Percentiles rank a stretch among this genome's conserved stretches.
Evolutionary conservation across 2,329 filamentous ascomycete genomes (phyloP).

Genomic region (Claviceps maximensis): DNA sequence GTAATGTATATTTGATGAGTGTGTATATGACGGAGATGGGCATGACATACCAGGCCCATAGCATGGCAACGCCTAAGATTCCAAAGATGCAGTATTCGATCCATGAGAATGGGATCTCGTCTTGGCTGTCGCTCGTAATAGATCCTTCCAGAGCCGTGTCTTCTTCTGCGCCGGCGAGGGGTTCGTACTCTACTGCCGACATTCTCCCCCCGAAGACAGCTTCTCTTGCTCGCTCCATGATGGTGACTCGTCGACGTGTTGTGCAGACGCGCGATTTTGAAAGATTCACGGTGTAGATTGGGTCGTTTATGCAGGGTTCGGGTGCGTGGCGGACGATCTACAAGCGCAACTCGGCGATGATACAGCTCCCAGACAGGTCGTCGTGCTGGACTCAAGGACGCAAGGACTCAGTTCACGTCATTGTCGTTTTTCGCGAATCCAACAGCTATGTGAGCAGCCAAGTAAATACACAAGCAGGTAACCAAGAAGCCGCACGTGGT

Average conservation of each 20-base stretch:
- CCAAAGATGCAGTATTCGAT: conserved; percentile 76
- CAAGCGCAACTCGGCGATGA: not conserved
- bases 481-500: too few relatives aligned
- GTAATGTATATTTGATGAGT: too few relatives aligned
- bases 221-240: conserved; percentile 17
- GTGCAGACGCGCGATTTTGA: not conserved
- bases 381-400: not conserved
- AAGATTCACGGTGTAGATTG: not conserved
- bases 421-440: not conserved
- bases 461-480: too few relatives aligned
- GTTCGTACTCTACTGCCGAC: conserved; percentile 18
- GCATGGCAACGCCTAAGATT: conserved; percentile 79
- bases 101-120: conserved; percentile 58
- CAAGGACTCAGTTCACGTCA: not conserved
- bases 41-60: conserved; percentile 80
- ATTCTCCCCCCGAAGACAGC: conserved; percentile 2
- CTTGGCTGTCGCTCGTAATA: conserved; percentile 17
- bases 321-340: not conserved
- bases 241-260: not conserved
- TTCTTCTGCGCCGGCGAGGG: conserved; percentile 17
- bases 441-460: too few relatives aligned
- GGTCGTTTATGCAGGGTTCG: not conserved
- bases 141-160: conserved; percentile 15
- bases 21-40: not conserved
- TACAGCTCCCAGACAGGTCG: not conserved